A percentile compares a stretch with the other conserved stretches of the same genome.
Evolutionary conservation across 768 basidiomycete species (phyloP).

Genomic region (Hericium alpestre): DNA sequence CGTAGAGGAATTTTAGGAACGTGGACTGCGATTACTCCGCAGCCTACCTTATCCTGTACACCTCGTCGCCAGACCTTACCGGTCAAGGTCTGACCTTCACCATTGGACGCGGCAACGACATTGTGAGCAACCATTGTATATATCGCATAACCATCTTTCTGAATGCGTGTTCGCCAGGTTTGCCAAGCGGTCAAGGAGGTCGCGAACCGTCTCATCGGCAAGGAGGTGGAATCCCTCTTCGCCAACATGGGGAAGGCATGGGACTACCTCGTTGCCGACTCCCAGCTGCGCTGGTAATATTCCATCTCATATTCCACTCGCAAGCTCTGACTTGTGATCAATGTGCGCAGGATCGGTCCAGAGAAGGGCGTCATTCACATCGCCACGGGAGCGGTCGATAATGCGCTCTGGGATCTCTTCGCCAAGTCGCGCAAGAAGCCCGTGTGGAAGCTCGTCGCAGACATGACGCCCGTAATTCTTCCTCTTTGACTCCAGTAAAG

Average conservation of each 20-base stretch:
- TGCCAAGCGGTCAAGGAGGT: constrained; percentile 74
- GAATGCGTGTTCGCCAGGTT: constrained; percentile 34
- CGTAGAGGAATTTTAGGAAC: constrained; percentile 46
- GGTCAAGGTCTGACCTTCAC: constrained; percentile 96
- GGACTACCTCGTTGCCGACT: constrained; percentile 78
- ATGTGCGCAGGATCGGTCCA: constrained; percentile 62
- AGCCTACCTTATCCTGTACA: constrained; percentile 76
- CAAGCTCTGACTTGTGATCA: background rate
- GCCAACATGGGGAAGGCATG: constrained; percentile 85
- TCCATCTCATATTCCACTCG: background rate
- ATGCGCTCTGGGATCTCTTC: constrained; percentile 92
- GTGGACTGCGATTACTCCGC: constrained; percentile 94
- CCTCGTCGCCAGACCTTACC: constrained; percentile 49
- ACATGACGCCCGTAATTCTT: constrained; percentile 64
- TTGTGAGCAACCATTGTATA: constrained; percentile 32
- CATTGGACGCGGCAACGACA: constrained; percentile 90
- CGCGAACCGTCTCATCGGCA: constrained; percentile 73
- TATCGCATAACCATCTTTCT: no score
- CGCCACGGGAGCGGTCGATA: constrained; percentile 79
- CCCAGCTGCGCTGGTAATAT: constrained; percentile 80
- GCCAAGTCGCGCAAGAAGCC: constrained; percentile 74
- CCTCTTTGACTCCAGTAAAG: background rate
- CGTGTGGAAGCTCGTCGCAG: constrained; percentile 87
- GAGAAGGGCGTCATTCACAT: constrained; percentile 95
- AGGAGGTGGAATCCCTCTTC: constrained; percentile 73